Evolutionary conservation across 495 filamentous ascomycete genomes (phyloP).

Genomic region (Annulohypoxylon nitens): DNA sequence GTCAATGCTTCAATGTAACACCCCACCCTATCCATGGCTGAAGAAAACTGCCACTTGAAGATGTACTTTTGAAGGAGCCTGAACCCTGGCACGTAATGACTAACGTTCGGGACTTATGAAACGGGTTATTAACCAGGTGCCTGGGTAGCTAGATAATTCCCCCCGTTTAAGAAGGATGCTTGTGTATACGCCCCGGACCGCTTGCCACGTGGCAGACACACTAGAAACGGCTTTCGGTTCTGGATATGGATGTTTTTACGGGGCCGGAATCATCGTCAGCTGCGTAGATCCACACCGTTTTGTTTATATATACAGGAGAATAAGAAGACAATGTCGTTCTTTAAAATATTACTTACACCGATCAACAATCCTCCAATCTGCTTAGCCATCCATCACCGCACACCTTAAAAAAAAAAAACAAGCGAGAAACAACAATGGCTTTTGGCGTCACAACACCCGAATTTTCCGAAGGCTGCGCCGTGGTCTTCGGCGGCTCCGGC

Average conservation of each 20-base stretch:
- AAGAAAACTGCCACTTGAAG: not conserved
- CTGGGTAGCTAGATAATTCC: not conserved
- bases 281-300: not conserved
- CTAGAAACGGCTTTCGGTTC: not conserved
- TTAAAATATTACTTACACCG: not conserved
- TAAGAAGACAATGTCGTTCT: not conserved
- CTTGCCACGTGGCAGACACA: not conserved
- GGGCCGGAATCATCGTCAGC: not conserved
- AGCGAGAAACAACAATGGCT: constrained; percentile 8
- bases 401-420: constrained; percentile 2
- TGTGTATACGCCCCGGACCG: not conserved
- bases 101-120: not conserved
- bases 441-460: constrained; percentile 11
- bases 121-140: not conserved
- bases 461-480: constrained; percentile 9
- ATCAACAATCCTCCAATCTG: not conserved
- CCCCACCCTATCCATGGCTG: not conserved
- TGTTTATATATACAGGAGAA: not conserved
- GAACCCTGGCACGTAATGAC: not conserved
- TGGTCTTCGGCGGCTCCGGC: constrained; percentile 8
- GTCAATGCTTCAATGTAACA: not conserved
- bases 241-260: not conserved
- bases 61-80: not conserved
- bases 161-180: not conserved
- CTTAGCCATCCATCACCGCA: not conserved